Base-by-base conservation (phyloP, 495 filamentous ascomycete genomes). In the Aspergillus sclerotiicarbonarius region DNA sequence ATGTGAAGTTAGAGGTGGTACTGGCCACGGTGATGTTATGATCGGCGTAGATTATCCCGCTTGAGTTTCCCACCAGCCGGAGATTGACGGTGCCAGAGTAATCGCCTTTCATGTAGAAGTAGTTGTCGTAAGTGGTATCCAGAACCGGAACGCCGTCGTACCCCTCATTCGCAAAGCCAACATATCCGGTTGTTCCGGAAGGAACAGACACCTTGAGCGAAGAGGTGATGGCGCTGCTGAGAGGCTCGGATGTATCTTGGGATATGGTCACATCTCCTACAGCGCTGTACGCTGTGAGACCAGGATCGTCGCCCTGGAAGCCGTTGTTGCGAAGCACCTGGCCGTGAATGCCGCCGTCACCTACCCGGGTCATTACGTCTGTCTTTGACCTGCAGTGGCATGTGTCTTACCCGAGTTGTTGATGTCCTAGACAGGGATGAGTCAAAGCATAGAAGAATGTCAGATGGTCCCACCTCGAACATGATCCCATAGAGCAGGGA, bases 301-400 rank as follows among this genome's bases (percentile, higher is more conserved):
- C 76, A 5, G 76, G 69, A 0, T 57, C 68, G 25, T 71, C 76
- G 0, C 82, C 83, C 64, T 87, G 83, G 63, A 92, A 90, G 15
- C 87, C 89, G 51, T 86, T 76, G 66, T 92, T 91, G 50, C 76
- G 76, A 53, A 91, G 85, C 31, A 91, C 67, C 63, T 91, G 87
- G 33, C 85, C 89, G 62, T 91, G 90, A 49, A 91, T 79, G 37
- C 89, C 89, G 20, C 89, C 89, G 64, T 91, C 88, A 10, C 44
- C 44, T 45, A 45, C 25, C 25, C 5, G 25, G 2, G 25, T 25
- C 25, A 25, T 25, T 5, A 25, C 5, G 25, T 25, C 25, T 25
- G 25, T 25, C 25, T n/a, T n/a, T n/a, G n/a, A n/a, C n/a, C n/a
- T n/a, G n/a, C n/a, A n/a, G 25, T 25, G 25, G 44, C 41, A 46